Conservation (phyloP, 306 rosid species). For the Dryas alaskensis region DNA sequence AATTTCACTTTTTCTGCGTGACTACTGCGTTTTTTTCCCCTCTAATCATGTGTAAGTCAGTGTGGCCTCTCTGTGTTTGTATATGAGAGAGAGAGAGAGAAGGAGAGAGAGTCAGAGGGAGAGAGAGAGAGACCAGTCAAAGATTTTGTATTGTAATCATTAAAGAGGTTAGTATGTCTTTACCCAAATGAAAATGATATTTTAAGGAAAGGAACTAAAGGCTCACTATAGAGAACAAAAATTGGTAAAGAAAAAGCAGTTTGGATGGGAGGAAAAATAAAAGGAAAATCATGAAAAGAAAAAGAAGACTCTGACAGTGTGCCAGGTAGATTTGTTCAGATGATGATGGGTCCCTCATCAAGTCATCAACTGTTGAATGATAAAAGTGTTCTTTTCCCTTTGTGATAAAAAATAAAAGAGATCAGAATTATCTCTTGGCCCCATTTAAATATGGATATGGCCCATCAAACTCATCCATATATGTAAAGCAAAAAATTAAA, state of each 20-base stretch:
- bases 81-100: not conserved
- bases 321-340: slow-evolving; percentile 64
- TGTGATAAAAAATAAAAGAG: slow-evolving; percentile 28
- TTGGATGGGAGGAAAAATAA: slow-evolving; percentile 41
- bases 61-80: not conserved
- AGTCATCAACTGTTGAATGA: slow-evolving; percentile 43
- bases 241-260: slow-evolving; percentile 68
- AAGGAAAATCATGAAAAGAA: slow-evolving; percentile 40
- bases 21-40: not conserved
- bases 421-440: slow-evolving; percentile 5
- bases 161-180: slow-evolving; percentile 62
- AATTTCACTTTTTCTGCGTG: not conserved
- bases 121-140: slow-evolving; percentile 59
- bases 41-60: slow-evolving; percentile 9
- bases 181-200: slow-evolving; percentile 79
- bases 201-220: slow-evolving; percentile 64
- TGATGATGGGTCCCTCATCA: slow-evolving; percentile 38
- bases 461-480: slow-evolving; percentile 1
- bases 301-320: slow-evolving; percentile 57
- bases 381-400: slow-evolving; percentile 57
- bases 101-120: not conserved
- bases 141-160: slow-evolving; percentile 77
- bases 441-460: not conserved
- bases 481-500: not conserved
- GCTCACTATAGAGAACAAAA: slow-evolving; percentile 46